These are phyloP conservation scores for Rosa multiflora DNA, from an alignment of 306 rosid species.

Conservation along the genomic window DNA sequence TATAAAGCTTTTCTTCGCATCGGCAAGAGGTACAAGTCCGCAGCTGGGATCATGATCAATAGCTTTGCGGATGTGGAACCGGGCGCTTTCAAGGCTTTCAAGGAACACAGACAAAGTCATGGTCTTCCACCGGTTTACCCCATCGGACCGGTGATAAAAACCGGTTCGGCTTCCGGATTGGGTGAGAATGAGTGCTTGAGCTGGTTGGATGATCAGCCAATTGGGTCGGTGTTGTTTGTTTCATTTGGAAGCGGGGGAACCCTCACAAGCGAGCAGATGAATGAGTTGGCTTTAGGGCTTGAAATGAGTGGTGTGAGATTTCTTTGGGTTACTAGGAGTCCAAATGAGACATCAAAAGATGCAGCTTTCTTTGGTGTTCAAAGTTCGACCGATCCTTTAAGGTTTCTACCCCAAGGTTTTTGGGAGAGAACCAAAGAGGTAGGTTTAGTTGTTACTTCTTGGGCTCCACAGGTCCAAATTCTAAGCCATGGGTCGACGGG, in stretches of 20 bases:
- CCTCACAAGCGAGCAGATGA: background rate
- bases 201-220: constrained; percentile 24
- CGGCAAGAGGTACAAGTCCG: background rate
- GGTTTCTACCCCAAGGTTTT: constrained; percentile 12
- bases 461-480: constrained; percentile 19
- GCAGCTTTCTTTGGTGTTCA: background rate
- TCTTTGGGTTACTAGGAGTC: constrained; percentile 16
- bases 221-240: constrained; percentile 7
- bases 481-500: background rate
- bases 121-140: constrained; percentile 10
- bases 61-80: constrained; percentile 25
- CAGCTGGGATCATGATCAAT: constrained; percentile 20
- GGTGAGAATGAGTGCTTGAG: constrained; percentile 18
- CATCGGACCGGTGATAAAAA: constrained; percentile 21
- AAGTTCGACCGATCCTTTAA: background rate
- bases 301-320: constrained; percentile 19
- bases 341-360: background rate
- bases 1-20: background rate
- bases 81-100: constrained; percentile 25
- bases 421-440: constrained; percentile 14
- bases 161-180: background rate
- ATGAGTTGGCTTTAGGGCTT: constrained; percentile 21
- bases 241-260: constrained; percentile 29
- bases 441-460: background rate
- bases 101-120: background rate